These are phyloP conservation scores for Lunasporangiospora selenospora DNA, from an alignment of 192 early-diverging fungal genomes.

Conservation along the genomic window DNA sequence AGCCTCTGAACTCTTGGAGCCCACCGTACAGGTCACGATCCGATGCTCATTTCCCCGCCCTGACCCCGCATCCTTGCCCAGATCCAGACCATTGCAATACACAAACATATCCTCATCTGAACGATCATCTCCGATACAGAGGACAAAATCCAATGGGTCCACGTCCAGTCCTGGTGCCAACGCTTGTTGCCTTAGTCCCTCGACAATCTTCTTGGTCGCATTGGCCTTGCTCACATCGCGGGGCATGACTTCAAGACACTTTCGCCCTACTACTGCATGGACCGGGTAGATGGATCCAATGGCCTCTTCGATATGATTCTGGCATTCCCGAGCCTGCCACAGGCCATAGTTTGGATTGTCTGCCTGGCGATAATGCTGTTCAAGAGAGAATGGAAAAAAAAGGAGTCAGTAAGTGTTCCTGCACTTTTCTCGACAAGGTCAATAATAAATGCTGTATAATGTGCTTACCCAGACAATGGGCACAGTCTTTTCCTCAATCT, in stretches of 20 bases:
- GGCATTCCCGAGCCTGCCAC: constrained; percentile 86
- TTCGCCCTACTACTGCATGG: constrained; percentile 68
- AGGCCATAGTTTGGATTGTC: constrained; percentile 66
- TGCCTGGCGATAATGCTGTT: constrained; percentile 65
- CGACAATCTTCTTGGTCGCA: constrained; percentile 63
- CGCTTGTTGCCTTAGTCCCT: constrained; percentile 54
- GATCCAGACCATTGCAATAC: constrained; percentile 58
- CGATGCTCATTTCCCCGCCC: constrained; percentile 3
- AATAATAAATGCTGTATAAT: neutral
- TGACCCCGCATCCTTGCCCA: neutral
- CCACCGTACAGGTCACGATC: constrained; percentile 61
- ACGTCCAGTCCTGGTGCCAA: constrained; percentile 4
- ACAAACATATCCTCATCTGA: constrained; percentile 86
- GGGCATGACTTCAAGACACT: constrained; percentile 76
- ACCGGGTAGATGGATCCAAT: constrained; percentile 73
- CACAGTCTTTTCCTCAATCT: constrained; percentile 77
- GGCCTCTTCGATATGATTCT: constrained; percentile 81
- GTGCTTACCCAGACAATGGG: constrained; percentile 70
- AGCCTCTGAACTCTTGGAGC: constrained; percentile 60
- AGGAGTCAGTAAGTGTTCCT: constrained; percentile 2
- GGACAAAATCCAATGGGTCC: constrained; percentile 63
- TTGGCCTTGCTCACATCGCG: constrained; percentile 74
- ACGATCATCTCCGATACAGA: constrained; percentile 79
- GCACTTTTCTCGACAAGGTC: neutral
- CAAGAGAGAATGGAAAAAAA: constrained; percentile 1